These are phyloP conservation scores for Zymoseptoria pseudotritici DNA, from an alignment of 2,329 filamentous ascomycete genomes.

Conservation along the genomic window DNA sequence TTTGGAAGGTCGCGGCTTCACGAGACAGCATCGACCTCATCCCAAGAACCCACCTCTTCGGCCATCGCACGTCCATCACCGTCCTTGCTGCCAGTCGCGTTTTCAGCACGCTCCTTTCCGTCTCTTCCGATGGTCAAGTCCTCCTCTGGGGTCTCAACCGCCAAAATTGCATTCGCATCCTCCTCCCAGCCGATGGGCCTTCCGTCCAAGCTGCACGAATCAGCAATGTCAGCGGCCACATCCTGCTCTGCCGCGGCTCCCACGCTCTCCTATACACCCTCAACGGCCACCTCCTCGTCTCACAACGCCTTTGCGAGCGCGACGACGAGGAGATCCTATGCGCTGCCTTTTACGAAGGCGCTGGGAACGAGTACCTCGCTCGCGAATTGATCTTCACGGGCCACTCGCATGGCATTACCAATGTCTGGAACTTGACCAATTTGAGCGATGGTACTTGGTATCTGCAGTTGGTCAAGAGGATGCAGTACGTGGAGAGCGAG, in stretches of 20 bases:
- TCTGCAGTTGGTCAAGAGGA: slow-evolving; percentile 68
- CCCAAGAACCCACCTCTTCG: slow-evolving; percentile 75
- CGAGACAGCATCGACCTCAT: slow-evolving; percentile 70
- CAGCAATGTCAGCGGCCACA: slow-evolving; percentile 85
- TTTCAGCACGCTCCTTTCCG: slow-evolving; percentile 80
- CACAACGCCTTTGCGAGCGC: slow-evolving; percentile 68
- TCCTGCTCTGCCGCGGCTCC: slow-evolving; percentile 72
- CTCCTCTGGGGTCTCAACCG: slow-evolving; percentile 94
- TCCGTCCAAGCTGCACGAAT: slow-evolving; percentile 66
- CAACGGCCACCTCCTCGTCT: slow-evolving; percentile 74
- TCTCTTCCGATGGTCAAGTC: slow-evolving; percentile 71
- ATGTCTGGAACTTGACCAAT: slow-evolving; percentile 56
- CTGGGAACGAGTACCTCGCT: slow-evolving; percentile 85
- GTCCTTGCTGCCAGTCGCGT: slow-evolving; percentile 78
- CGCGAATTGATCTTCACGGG: slow-evolving; percentile 82
- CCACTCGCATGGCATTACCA: slow-evolving; percentile 74
- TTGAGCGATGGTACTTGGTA: slow-evolving; percentile 58
- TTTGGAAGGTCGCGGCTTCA: slow-evolving; percentile 60
- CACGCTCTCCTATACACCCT: slow-evolving; percentile 74
- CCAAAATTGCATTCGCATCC: slow-evolving; percentile 62
- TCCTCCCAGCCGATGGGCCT: slow-evolving; percentile 48
- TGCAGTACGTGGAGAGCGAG: slow-evolving; percentile 72
- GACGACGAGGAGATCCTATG: slow-evolving; percentile 64
- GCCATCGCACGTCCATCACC: slow-evolving; percentile 77
- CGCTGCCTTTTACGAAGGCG: slow-evolving; percentile 88